Conservation (phyloP, 108 stramenopile genomes). For the Cyclotella baltica region DNA sequence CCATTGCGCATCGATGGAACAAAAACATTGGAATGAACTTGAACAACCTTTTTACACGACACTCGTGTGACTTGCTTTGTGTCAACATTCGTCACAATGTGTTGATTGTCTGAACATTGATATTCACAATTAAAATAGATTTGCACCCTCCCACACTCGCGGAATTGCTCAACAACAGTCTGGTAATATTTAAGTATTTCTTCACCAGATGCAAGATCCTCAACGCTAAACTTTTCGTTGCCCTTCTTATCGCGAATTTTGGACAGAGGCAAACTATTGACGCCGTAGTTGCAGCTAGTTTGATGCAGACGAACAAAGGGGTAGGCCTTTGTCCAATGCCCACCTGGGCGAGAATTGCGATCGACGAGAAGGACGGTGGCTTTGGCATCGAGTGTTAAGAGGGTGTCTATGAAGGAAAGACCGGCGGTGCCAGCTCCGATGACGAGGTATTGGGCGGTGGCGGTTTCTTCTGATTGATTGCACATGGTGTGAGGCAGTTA, state of each 20-base stretch:
- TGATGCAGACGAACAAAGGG: slow-evolving; percentile 13
- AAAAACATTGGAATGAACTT: slow-evolving; percentile 17
- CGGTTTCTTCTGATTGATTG: neutral
- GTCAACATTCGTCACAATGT: slow-evolving; percentile 7
- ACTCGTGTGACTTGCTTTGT: neutral
- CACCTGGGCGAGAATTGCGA: slow-evolving; percentile 14
- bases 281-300: slow-evolving; percentile 9
- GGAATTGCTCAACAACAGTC: slow-evolving; percentile 10
- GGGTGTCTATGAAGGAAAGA: slow-evolving; percentile 24
- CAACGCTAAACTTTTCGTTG: slow-evolving; percentile 11
- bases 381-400: slow-evolving; percentile 19
- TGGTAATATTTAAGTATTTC: slow-evolving; percentile 6
- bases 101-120: neutral
- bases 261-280: slow-evolving; percentile 17
- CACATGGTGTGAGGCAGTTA: too few relatives aligned
- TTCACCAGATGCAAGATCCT: slow-evolving; percentile 14
- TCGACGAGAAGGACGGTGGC: slow-evolving; percentile 25
- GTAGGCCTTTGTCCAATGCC: slow-evolving; percentile 3
- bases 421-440: slow-evolving; percentile 23
- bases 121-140: slow-evolving; percentile 23
- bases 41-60: slow-evolving; percentile 16
- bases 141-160: slow-evolving; percentile 12
- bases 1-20: slow-evolving; percentile 16
- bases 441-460: slow-evolving; percentile 18
- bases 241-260: slow-evolving; percentile 20